Conservation (phyloP, 192 early-diverging fungal species). For the Radiomyces spectabilis region DNA sequence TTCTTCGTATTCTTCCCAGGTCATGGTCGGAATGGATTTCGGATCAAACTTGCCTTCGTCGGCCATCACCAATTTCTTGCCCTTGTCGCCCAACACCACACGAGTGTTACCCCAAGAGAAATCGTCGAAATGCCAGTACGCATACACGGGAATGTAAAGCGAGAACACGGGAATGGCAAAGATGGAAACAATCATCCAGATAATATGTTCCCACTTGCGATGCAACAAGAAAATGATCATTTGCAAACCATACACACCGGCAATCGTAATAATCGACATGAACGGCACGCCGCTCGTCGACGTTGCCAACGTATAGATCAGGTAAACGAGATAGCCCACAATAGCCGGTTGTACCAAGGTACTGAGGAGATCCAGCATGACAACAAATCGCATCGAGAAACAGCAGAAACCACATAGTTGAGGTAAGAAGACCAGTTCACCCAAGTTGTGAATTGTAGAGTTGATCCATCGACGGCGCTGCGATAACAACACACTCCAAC, state of each 20-base stretch:
- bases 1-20: slow-evolving; percentile 75
- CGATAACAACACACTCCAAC: slow-evolving; percentile 86
- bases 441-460: slow-evolving; percentile 96
- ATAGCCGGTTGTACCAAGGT: slow-evolving; percentile 91
- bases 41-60: slow-evolving; percentile 72
- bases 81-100: slow-evolving; percentile 82
- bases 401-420: slow-evolving; percentile 96
- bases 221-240: slow-evolving; percentile 67
- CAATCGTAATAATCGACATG: slow-evolving; percentile 78
- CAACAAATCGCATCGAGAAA: slow-evolving; percentile 95
- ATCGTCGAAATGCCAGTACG: slow-evolving; percentile 99
- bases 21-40: slow-evolving; percentile 63
- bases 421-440: slow-evolving; percentile 86
- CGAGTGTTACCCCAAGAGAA: slow-evolving; percentile 99
- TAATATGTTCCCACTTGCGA: slow-evolving; percentile 71
- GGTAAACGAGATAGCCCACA: slow-evolving; percentile 77
- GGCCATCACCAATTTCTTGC: slow-evolving; percentile 54
- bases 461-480: slow-evolving; percentile 99
- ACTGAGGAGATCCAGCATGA: slow-evolving; percentile 87
- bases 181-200: slow-evolving; percentile 96
- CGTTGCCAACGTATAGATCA: slow-evolving; percentile 55
- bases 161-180: slow-evolving; percentile 86
- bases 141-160: slow-evolving; percentile 72
- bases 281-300: slow-evolving; percentile 56
- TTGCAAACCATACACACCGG: slow-evolving; percentile 82